Conservation (phyloP, 306 rosid species). For the Cucurbita pepo region DNA sequence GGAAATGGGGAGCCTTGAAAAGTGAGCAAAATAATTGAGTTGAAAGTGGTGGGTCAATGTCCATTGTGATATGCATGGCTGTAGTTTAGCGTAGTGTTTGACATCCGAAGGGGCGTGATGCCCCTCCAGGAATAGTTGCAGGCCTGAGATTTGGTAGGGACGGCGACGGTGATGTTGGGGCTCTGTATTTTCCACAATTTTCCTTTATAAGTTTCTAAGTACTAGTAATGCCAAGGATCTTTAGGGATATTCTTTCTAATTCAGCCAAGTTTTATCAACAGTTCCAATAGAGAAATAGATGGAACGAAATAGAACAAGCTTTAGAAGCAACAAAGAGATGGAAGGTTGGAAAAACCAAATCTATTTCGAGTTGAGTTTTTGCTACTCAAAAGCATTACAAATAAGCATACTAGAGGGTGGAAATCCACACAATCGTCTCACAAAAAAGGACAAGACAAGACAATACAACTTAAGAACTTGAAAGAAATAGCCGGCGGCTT, state of each 20-base stretch:
- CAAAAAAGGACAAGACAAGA: background rate
- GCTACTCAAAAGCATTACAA: background rate
- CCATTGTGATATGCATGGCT: background rate
- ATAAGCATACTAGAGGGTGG: background rate
- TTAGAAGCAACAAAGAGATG: background rate
- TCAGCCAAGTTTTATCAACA: no score
- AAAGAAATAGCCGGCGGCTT: background rate
- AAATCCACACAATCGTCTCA: background rate
- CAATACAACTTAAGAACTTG: background rate
- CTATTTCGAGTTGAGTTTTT: background rate
- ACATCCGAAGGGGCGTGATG: background rate
- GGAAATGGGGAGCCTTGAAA: slow-evolving; percentile 3
- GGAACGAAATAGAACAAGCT: background rate
- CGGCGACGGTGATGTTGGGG: background rate
- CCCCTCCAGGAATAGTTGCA: background rate
- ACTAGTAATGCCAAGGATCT: background rate
- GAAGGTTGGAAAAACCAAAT: background rate
- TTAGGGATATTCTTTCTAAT: no score
- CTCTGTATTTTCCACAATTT: background rate
- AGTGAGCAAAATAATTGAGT: slow-evolving; percentile 1
- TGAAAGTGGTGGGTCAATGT: background rate
- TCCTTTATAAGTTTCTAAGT: background rate
- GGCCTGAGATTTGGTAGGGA: background rate
- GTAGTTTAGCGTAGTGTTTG: background rate
- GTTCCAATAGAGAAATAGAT: no score